Evolutionary conservation across 306 rosid species (phyloP), one percentile per base, ranked within the genome.

Genomic region (Medicago lupulina): DNA sequence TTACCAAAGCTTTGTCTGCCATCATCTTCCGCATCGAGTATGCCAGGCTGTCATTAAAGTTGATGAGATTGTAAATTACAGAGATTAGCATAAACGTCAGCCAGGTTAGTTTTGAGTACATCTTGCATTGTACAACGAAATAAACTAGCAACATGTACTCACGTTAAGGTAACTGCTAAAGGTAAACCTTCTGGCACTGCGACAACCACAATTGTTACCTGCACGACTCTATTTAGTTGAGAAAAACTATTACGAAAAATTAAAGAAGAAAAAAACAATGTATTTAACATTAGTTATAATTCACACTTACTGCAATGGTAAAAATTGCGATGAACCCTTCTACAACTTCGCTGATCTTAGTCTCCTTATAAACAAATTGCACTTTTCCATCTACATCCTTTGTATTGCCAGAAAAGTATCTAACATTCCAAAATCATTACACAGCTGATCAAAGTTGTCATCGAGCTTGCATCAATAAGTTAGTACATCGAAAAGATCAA

Each of bases 101-200:
- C 54, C 19, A 28, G 6, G 71, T 9, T 58, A 76, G 21, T 70
- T 36, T 57, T 57, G 57, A 71, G 67, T 18, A 50, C 70, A 78
- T 46, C 49, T 62, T 71, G 18, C 65, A 23, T 66, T 66, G 64
- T 75, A 75, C 51, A 58, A 55, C 4, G 63, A 83, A 67, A 64
- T 31, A 72, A 60, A 14, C 31, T 67, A 49, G 49, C 59, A 40
- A 80, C 55, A 66, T 36, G 70, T 34, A 82, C 97, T 80, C 87
- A 92, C 99, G 97, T 95, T 75, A 95, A 88, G 74, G 99, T 95
- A 66, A 95, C 99, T 25, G 99, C 99, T 88, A 95, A 85, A 71
- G 99, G 99, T 34, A 95, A 91, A 75, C 99, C 99, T 87, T 95
- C 99, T 47, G 97, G 97, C 65, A 95, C 99, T 15, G 99, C 97